Evolutionary conservation across 2,329 filamentous ascomycete species (phyloP).

Genomic region (Diaporthe ampelina): DNA sequence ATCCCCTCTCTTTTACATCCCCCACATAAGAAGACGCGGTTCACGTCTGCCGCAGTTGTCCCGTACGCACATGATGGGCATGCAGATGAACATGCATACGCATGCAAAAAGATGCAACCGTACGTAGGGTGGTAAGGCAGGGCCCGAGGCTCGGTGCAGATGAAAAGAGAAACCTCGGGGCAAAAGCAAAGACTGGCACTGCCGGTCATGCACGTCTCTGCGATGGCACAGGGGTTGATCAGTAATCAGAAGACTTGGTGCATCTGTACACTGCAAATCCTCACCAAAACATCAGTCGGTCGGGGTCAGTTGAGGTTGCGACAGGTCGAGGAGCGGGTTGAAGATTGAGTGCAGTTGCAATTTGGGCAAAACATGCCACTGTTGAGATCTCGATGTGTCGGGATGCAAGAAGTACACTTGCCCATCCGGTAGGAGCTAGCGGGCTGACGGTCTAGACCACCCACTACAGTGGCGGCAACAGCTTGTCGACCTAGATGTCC

Average conservation of each 20-base stretch:
- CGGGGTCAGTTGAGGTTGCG: background rate
- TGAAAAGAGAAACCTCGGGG: background rate
- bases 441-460: constrained; percentile 17
- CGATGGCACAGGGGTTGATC: background rate
- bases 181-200: background rate
- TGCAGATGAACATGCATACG: background rate
- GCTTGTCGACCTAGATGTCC: background rate
- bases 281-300: background rate
- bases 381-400: constrained; percentile 26
- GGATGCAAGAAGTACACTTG: constrained; percentile 27
- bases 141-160: constrained; percentile 6
- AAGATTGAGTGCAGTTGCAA: background rate
- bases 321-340: background rate
- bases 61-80: background rate
- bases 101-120: constrained; percentile 1
- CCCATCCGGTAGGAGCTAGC: constrained; percentile 1
- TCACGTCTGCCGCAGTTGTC: constrained; percentile 1
- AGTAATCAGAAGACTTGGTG: constrained; percentile 4
- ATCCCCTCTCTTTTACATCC: background rate
- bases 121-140: constrained; percentile 1
- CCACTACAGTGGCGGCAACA: background rate
- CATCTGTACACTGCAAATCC: background rate
- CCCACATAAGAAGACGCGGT: constrained; percentile 12
- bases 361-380: constrained; percentile 13
- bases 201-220: constrained; percentile 17